Base-by-base conservation (phyloP, 495 filamentous ascomycete species). In the Chaetomium fimeti region DNA sequence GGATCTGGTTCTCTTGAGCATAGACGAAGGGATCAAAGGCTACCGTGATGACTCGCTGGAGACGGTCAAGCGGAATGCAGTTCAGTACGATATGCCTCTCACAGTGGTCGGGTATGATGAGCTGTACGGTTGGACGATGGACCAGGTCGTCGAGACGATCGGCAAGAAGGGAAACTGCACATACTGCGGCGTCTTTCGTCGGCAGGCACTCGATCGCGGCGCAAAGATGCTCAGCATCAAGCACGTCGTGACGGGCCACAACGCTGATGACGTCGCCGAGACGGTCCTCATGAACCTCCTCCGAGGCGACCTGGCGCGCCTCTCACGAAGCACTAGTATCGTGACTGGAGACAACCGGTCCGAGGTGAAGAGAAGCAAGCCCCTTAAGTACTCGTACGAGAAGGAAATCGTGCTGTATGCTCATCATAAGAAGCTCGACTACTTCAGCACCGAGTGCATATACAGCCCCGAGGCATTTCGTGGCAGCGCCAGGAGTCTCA, bases 111-210 rank as follows among this genome's bases (percentile, higher is more conserved):
- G 93, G 49, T 98, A 98, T 74, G 88, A 86, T 43, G 93, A 98
- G 74, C 81, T 98, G 5, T 98, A 98, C 74, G 94, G 95, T 3
- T 98, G 94, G 94, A 97, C 93, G 12, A 98, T 98, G 94, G 94
- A 98, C 75, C 90, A 97, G 69, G 94, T 98, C 15, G 94, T 98
- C 3, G 87, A 89, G 69, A 90, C 94, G 62, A 89, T 98, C 57
- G 95, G 95, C 28, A 97, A 97, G 76, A 97, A 97, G 77, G 95
- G 95, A 43, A 98, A 98, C 76, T 98, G 94, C 81, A 98, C 94
- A 36, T 98, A 98, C 74, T 98, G 94, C 71, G 94, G 94, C 5
- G 94, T 98, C 38, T 98, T 98, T 71, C 85, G 94, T 15, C 85
- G 94, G 53, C 94, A 98, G 80, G 94, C 94, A 15, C 82, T 98